phyloP scores from a whole-genome alignment of 1,284 basidiomycete species.

The Papiliotrema laurentii region DNA sequence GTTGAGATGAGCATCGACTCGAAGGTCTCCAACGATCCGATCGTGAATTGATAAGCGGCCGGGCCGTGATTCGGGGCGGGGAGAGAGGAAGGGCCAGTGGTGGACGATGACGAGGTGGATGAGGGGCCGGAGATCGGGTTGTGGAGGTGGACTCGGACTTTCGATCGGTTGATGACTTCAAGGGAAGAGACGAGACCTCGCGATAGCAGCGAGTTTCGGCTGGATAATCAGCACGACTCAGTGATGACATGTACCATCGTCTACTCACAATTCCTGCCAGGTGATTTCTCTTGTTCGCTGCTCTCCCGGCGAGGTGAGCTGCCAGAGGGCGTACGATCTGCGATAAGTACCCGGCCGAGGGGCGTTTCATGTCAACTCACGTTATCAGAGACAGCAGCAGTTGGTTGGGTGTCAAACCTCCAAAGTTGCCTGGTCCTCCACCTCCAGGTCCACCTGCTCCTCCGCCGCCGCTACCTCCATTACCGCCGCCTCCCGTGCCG shows the following conservation, averaged over 20 bases:
- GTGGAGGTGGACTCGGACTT: constrained; percentile 57
- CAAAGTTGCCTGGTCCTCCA: constrained; percentile 22
- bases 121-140: constrained; percentile 32
- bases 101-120: constrained; percentile 3
- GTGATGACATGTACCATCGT: too few species aligned
- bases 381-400: constrained; percentile 35
- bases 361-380: constrained; percentile 14
- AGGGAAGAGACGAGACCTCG: constrained; percentile 95
- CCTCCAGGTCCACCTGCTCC: constrained; percentile 25
- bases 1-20: constrained; percentile 91
- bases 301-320: constrained; percentile 33
- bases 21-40: constrained; percentile 95
- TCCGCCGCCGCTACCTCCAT: constrained; percentile 30
- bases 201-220: constrained; percentile 85
- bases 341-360: constrained; percentile 2
- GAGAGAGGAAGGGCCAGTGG: constrained; percentile 19
- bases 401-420: constrained; percentile 45
- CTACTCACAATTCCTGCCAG: constrained; percentile 83
- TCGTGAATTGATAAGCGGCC: constrained; percentile 80
- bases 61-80: constrained; percentile 44
- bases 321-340: constrained; percentile 42
- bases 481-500: constrained; percentile 30
- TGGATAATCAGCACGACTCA: constrained; percentile 13
- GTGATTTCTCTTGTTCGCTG: constrained; percentile 74
- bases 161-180: constrained; percentile 84